A percentile compares a stretch with the other conserved stretches of the same genome.
These are phyloP conservation scores for Phytophthora rubi DNA, from an alignment of 352 stramenopile genomes.

Conservation along the genomic window DNA sequence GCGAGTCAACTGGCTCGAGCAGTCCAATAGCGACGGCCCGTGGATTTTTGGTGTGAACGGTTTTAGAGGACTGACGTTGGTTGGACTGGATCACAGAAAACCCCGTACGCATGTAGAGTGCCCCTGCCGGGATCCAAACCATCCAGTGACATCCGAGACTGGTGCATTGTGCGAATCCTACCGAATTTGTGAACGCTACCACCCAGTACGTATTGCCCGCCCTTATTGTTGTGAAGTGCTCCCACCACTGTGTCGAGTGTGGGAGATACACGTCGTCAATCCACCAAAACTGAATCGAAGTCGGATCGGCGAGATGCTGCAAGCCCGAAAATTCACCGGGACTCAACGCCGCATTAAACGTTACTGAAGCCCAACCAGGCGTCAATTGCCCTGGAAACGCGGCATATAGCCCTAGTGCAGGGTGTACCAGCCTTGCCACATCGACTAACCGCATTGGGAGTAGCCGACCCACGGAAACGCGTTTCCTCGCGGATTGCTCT, in stretches of 20 bases:
- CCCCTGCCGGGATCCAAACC: background rate
- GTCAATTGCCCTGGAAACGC: background rate
- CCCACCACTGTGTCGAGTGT: background rate
- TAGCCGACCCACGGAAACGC: background rate
- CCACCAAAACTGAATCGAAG: background rate
- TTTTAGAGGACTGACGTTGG: background rate
- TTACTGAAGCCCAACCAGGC: background rate
- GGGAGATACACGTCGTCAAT: conserved; percentile 3
- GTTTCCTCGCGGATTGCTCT: conserved; percentile 1
- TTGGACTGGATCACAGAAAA: background rate
- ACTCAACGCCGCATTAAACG: background rate
- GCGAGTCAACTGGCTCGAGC: background rate
- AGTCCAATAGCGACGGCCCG: background rate
- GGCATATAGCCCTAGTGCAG: background rate
- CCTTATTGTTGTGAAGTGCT: background rate
- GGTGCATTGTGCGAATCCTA: background rate
- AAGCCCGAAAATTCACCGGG: no score
- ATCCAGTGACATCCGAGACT: background rate
- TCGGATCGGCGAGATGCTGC: no score
- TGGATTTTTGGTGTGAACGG: background rate
- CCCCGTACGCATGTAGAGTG: conserved; percentile 1
- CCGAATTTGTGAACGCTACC: background rate
- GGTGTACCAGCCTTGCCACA: background rate
- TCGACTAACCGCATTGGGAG: background rate
- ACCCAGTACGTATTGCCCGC: background rate